Percentiles rank a stretch among this genome's conserved stretches.
Conservation (phyloP, 768 basidiomycete species). For the Kwoniella dendrophila region DNA sequence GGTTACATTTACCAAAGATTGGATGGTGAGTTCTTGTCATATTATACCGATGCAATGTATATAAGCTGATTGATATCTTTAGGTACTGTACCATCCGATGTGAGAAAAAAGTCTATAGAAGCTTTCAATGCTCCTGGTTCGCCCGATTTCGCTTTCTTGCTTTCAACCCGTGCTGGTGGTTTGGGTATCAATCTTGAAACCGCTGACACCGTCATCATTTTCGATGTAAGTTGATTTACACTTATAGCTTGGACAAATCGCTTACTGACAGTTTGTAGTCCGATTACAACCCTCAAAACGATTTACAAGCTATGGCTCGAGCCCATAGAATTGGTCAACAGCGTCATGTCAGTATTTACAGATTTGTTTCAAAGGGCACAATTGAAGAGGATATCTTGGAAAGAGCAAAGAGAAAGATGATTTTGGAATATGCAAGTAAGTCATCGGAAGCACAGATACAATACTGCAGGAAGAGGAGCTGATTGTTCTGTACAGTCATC, state of each 20-base stretch:
- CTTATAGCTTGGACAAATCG: not conserved
- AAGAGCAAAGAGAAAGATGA: conserved; percentile 99
- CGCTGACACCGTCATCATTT: conserved; percentile 97
- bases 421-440: conserved; percentile 97
- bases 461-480: not conserved
- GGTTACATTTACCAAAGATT: conserved; percentile 91
- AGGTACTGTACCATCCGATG: conserved; percentile 78
- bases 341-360: conserved; percentile 96
- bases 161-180: conserved; percentile 96
- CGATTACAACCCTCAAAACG: conserved; percentile 98
- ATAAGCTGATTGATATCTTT: not conserved
- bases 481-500: conserved; percentile 71
- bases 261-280: conserved; percentile 62
- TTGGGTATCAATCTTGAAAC: conserved; percentile 99
- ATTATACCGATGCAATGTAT: not conserved
- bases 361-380: conserved; percentile 95
- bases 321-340: conserved; percentile 99
- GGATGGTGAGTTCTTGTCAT: conserved; percentile 67
- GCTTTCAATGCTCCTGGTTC: conserved; percentile 94
- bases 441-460: conserved; percentile 46
- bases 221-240: conserved; percentile 61
- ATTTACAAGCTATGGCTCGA: conserved; percentile 97
- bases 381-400: conserved; percentile 99
- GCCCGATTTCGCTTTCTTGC: conserved; percentile 92
- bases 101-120: conserved; percentile 90